phyloP scores from a whole-genome alignment of 257 asterid genomes.

The Eucommia ulmoides region DNA sequence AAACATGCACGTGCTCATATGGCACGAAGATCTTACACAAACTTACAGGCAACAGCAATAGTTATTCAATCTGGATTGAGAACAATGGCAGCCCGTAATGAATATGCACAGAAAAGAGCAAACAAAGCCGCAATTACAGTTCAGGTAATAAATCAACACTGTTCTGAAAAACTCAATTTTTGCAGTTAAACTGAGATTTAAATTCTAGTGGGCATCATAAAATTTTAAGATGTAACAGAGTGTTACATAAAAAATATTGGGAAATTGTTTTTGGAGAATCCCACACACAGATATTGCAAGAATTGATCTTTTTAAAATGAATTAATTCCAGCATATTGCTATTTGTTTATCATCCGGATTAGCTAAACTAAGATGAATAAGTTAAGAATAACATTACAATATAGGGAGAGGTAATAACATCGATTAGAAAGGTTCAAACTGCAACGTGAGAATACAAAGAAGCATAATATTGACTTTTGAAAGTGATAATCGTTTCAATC shows the following conservation, averaged over 20 bases:
- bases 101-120: constrained; percentile 55
- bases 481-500: constrained; percentile 5
- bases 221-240: too few species aligned
- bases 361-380: too few species aligned
- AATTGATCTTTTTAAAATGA: too few species aligned
- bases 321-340: too few species aligned
- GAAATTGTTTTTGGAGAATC: too few species aligned
- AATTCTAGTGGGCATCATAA: not conserved
- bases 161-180: not conserved
- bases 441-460: not conserved
- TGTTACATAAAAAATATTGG: too few species aligned
- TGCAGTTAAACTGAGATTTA: not conserved
- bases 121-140: constrained; percentile 61
- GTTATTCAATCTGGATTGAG: constrained; percentile 82
- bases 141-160: constrained; percentile 38
- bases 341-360: too few species aligned
- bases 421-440: not conserved
- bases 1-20: constrained; percentile 59
- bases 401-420: not conserved
- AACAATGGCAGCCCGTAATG: constrained; percentile 79
- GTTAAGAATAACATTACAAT: too few species aligned
- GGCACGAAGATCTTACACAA: constrained; percentile 52
- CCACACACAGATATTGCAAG: too few species aligned
- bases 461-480: not conserved
- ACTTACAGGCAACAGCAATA: constrained; percentile 48